These are phyloP conservation scores for Solanum acaule DNA, from an alignment of 257 asterid species.

Conservation along the genomic window DNA sequence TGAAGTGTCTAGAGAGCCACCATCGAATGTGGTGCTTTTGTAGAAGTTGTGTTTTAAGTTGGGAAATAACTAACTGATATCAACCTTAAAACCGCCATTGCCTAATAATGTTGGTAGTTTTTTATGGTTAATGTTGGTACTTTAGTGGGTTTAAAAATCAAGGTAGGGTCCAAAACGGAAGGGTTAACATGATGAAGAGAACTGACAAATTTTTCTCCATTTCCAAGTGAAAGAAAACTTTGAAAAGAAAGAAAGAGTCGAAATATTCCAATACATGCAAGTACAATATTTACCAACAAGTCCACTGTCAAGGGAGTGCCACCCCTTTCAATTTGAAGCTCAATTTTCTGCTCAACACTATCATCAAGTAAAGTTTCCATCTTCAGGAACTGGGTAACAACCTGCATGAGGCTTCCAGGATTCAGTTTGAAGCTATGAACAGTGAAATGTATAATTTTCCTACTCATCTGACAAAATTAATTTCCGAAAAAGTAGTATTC, in stretches of 20 bases:
- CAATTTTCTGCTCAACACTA: constrained; percentile 54
- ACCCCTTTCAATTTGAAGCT: constrained; percentile 96
- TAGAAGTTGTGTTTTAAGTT: neutral
- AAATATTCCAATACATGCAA: neutral
- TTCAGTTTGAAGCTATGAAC: constrained; percentile 4
- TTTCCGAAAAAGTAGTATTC: neutral
- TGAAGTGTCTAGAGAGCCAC: neutral
- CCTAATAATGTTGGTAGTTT: neutral
- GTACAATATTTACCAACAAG: constrained; percentile 44
- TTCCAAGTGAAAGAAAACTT: neutral
- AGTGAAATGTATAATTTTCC: neutral
- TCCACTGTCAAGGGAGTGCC: constrained; percentile 71
- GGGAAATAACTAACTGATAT: neutral
- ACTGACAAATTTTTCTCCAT: neutral
- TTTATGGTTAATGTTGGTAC: neutral
- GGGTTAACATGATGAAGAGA: neutral
- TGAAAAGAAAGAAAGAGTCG: neutral
- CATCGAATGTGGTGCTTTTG: neutral
- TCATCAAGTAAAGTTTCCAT: constrained; percentile 91
- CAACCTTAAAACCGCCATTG: neutral
- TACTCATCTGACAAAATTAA: neutral
- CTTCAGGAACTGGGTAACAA: constrained; percentile 81
- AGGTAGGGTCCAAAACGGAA: neutral
- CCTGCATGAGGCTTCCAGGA: constrained; percentile 43
- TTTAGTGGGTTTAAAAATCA: neutral